Evolutionary conservation across 2,329 filamentous ascomycete species (phyloP), one percentile per base, ranked within the genome.

Genomic region (Apiospora pterosperma): DNA sequence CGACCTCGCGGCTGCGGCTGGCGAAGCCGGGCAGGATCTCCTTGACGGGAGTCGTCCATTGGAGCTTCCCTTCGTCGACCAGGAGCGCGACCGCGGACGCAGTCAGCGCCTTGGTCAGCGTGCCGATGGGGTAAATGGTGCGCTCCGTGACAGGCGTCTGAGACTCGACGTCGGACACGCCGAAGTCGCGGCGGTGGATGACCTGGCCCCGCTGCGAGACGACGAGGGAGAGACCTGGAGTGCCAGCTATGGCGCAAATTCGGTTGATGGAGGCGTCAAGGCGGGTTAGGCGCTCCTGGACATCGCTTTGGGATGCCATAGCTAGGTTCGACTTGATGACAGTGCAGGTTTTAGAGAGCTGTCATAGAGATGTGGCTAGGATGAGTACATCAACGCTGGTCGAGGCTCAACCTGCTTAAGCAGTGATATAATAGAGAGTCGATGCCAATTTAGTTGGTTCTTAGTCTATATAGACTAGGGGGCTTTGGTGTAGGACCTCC

Each of bases 71-170:
- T 36, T 68, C 68, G 14, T 70, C 65, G 21, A 75, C 74, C 23
- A 76, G 69, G 34, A 72, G 68, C 8, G 66, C 73, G 11, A 72
- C 48, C 4, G 68, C 67, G 14, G 74, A 68, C 11, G 72, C 67
- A 3, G 69, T 70, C 55, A 75, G 67, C 42, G 69, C 69, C 62
- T 75, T 76, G 23, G 71, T 72, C 34, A 73, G 62, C 12, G 75
- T 73, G 14, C 67, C 69, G 16, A 73, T 65, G 21, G 68, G 67
- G 64, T 72, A 74, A 4, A 73, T 71, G 10, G 73, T 75, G 48
- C 73, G 63, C n/a, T 66, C 41, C 41, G 68, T 44, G 3, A 70
- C 62, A 4, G 65, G 61, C 14, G 66, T 41, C 16, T 55, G 59
- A n/a, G 41, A 36, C n/a, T 65, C 58, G 8, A 71, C 64, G 58